Percentiles rank a stretch among this genome's conserved stretches.
Evolutionary conservation across 1,284 basidiomycete species (phyloP).

Genomic region (Megacollybia platyphylla): DNA sequence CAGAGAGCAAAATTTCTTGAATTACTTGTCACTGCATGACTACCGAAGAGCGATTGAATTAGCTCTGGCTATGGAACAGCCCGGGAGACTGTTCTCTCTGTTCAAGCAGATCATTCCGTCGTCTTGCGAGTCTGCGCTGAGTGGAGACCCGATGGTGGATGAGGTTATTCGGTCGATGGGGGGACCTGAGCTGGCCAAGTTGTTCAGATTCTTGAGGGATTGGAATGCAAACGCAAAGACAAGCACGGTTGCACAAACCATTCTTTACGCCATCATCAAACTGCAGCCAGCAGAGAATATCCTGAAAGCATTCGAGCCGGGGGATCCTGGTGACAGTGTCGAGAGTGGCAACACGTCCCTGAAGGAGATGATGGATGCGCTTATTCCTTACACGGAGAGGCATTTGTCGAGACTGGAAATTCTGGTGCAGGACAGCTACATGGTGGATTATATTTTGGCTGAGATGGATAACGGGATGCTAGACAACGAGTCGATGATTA

Average conservation of each 20-base stretch:
- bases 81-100: conserved; percentile 74
- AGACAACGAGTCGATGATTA: conserved; percentile 29
- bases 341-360: conserved; percentile 27
- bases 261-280: conserved; percentile 78
- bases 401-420: conserved; percentile 81
- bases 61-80: conserved; percentile 87
- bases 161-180: conserved; percentile 67
- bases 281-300: conserved; percentile 65
- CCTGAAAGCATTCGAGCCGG: conserved; percentile 50
- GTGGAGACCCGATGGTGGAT: conserved; percentile 67
- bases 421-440: conserved; percentile 85
- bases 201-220: conserved; percentile 76
- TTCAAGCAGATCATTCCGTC: conserved; percentile 55
- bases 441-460: conserved; percentile 83
- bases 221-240: conserved; percentile 93
- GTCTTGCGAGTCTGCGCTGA: conserved; percentile 21
- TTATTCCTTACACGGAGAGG: conserved; percentile 90
- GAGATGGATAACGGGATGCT: conserved; percentile 86
- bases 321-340: conserved; percentile 11
- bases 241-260: conserved; percentile 74
- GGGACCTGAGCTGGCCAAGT: conserved; percentile 63
- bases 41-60: conserved; percentile 87
- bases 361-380: conserved; percentile 71
- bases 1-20: conserved; percentile 92
- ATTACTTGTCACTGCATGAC: conserved; percentile 81